Conservation (phyloP, 306 rosid genomes). For the Cucumis sativus region DNA sequence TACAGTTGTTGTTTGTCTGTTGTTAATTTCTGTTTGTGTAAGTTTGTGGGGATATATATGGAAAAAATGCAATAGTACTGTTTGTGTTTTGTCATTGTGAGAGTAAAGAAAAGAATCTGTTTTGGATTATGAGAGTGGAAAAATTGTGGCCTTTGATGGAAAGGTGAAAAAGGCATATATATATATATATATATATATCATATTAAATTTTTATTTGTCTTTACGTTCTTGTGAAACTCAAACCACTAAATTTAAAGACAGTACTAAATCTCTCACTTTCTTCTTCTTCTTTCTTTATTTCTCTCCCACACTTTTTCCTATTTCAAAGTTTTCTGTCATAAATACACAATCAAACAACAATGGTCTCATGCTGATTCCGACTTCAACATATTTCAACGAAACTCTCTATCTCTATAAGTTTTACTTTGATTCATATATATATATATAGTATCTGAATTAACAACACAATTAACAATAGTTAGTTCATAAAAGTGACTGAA, state of each 20-base stretch:
- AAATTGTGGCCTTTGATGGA: slow-evolving; percentile 13
- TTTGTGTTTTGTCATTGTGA: slow-evolving; percentile 17
- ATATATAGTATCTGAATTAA: no score
- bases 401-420: background rate
- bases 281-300: background rate
- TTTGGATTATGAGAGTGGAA: slow-evolving; percentile 10
- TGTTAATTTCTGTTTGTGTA: background rate
- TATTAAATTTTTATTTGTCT: slow-evolving; percentile 26
- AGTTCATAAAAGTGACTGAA: no score
- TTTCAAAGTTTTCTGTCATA: background rate
- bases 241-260: background rate
- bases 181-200: background rate
- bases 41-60: background rate
- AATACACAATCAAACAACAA: background rate
- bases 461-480: background rate
- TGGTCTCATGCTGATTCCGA: background rate
- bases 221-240: slow-evolving; percentile 15
- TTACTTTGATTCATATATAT: no score
- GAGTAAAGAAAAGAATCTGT: slow-evolving; percentile 1
- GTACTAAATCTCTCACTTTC: background rate
- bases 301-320: background rate
- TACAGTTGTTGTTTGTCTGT: slow-evolving; percentile 1
- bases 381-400: background rate
- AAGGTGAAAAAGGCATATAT: background rate
- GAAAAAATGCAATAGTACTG: slow-evolving; percentile 30